phyloP scores from a whole-genome alignment of 805 yeast genomes.

The Ogataea populi-albae region DNA sequence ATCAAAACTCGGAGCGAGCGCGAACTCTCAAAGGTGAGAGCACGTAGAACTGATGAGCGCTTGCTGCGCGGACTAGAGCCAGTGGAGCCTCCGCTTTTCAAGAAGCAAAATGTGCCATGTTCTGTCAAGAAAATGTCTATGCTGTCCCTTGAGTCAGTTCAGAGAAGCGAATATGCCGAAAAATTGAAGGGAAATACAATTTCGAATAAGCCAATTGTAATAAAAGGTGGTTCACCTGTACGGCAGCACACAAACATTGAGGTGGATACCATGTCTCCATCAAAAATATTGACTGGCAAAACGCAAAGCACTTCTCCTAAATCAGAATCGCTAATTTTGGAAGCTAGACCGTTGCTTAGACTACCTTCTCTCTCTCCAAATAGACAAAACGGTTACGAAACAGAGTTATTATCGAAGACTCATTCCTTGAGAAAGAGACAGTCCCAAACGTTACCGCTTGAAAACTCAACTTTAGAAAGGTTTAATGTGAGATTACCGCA shows the following conservation, averaged over 20 bases:
- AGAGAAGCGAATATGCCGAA: slow-evolving; percentile 3
- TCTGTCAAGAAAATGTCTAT: background rate
- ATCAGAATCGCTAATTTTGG: background rate
- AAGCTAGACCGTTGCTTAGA: background rate
- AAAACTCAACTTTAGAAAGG: no score
- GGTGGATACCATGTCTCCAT: background rate
- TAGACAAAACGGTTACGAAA: background rate
- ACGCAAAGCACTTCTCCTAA: background rate
- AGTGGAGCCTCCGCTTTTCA: slow-evolving; percentile 18
- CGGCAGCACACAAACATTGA: slow-evolving; percentile 4
- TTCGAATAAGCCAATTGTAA: slow-evolving; percentile 27
- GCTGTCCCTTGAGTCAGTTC: background rate
- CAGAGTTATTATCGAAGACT: no score
- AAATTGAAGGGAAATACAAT: slow-evolving; percentile 18
- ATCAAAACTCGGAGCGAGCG: slow-evolving; percentile 6
- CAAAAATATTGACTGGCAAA: background rate
- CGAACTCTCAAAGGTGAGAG: background rate
- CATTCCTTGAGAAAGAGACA: no score
- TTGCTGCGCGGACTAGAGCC: slow-evolving; percentile 3
- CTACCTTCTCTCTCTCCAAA: slow-evolving; percentile 2
- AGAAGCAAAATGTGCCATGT: background rate
- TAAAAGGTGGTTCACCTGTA: slow-evolving; percentile 30
- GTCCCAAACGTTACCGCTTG: no score
- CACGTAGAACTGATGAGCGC: background rate
- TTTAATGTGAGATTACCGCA: no score